phyloP scores from a whole-genome alignment of 2,329 filamentous ascomycete species.

The Fusarium oligoseptatum region DNA sequence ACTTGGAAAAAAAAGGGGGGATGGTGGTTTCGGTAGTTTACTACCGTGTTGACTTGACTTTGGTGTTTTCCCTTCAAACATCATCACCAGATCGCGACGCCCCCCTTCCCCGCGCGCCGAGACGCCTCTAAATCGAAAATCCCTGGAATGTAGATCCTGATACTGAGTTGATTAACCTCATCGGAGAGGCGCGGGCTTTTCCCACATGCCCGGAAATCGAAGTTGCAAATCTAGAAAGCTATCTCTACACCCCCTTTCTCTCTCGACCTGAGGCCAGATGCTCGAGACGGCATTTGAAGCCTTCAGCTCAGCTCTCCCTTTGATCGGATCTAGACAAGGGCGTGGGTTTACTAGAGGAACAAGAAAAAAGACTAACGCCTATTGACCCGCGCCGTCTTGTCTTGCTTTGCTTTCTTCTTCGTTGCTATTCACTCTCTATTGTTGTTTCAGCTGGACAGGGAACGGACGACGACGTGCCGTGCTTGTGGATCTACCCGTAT shows the following conservation, averaged over 20 bases:
- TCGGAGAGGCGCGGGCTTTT: background rate
- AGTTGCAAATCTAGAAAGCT: background rate
- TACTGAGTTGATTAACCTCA: background rate
- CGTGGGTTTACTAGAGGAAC: background rate
- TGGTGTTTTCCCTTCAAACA: constrained; percentile 23
- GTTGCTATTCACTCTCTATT: background rate
- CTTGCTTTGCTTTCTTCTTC: background rate
- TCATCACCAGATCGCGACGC: background rate
- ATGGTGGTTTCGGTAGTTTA: background rate
- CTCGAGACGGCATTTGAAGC: background rate
- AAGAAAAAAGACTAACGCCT: background rate
- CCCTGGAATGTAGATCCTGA: background rate
- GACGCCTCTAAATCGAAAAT: background rate
- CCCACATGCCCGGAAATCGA: background rate
- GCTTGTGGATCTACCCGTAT: background rate
- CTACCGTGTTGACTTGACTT: background rate
- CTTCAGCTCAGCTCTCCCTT: background rate
- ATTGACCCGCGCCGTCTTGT: background rate
- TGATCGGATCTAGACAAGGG: background rate
- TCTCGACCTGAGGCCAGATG: background rate
- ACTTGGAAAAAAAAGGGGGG: background rate
- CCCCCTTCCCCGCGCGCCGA: background rate
- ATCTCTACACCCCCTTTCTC: background rate
- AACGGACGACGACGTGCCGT: background rate
- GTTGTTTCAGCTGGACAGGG: background rate